Conservation (phyloP, 495 filamentous ascomycete genomes). For the Penicillium ochrochloron region DNA sequence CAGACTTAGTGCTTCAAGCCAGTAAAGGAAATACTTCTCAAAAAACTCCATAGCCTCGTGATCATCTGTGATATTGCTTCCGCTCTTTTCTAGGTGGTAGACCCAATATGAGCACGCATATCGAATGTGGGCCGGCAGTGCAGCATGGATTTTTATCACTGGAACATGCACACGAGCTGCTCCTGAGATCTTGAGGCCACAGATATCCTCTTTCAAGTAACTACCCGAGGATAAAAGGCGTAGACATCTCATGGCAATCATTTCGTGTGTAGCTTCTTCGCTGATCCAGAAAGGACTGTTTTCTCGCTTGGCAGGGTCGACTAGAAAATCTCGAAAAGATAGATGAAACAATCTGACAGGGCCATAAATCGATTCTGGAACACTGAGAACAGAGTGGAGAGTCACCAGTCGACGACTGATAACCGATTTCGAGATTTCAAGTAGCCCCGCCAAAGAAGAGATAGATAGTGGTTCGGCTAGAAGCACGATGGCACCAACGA, state of each 20-base stretch:
- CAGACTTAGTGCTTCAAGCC: constrained; percentile 35
- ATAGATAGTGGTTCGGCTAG: constrained; percentile 32
- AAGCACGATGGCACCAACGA: constrained; percentile 34
- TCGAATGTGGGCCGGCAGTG: background rate
- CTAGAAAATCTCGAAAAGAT: constrained; percentile 21
- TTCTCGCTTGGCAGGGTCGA: constrained; percentile 9
- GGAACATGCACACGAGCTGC: background rate
- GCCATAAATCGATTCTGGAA: constrained; percentile 29
- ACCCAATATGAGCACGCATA: constrained; percentile 11
- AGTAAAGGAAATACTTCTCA: constrained; percentile 32
- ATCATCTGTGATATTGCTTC: constrained; percentile 6
- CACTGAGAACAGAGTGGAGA: constrained; percentile 33
- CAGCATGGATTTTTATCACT: background rate
- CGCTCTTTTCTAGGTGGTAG: background rate
- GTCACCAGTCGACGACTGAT: constrained; percentile 19
- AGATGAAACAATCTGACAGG: constrained; percentile 19
- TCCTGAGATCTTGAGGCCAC: background rate
- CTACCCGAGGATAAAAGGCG: background rate
- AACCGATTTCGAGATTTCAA: background rate
- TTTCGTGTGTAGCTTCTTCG: constrained; percentile 11
- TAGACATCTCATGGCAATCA: constrained; percentile 29
- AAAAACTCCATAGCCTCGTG: constrained; percentile 25
- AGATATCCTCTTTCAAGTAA: background rate
- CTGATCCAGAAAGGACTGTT: constrained; percentile 24
- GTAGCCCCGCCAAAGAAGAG: constrained; percentile 19